Conservation (phyloP, 257 asterid species). For the Forsythia viridissima region DNA sequence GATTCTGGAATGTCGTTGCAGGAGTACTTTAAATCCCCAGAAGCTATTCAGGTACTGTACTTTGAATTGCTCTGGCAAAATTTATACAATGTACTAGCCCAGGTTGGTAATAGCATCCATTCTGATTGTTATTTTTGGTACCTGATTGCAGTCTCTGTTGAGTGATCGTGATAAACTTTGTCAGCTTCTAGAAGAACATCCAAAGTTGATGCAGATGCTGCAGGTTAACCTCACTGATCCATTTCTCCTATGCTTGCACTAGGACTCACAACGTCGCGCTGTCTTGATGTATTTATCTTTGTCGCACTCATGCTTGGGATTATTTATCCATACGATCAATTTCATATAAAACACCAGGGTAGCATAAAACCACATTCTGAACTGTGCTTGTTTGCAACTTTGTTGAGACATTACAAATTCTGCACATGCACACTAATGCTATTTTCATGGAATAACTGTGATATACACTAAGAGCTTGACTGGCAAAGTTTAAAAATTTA, state of each 20-base stretch:
- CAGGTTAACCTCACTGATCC: constrained; percentile 41
- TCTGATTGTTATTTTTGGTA: constrained; percentile 8
- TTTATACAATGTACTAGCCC: background rate
- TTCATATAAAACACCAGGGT: no score
- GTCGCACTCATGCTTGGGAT: no score
- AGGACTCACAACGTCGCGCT: no score
- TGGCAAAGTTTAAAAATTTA: background rate
- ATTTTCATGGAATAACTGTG: no score
- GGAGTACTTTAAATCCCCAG: constrained; percentile 69
- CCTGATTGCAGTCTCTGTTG: constrained; percentile 62
- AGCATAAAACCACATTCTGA: no score
- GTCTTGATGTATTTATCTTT: no score
- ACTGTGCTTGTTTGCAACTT: no score
- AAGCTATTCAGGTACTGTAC: constrained; percentile 70
- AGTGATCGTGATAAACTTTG: constrained; percentile 94
- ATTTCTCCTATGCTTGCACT: no score
- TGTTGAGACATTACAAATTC: no score
- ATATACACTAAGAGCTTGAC: background rate
- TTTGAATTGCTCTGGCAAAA: background rate
- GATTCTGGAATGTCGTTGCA: constrained; percentile 72
- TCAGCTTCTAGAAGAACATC: constrained; percentile 91
- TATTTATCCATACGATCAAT: no score
- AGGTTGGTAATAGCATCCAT: background rate
- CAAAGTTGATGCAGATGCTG: constrained; percentile 97
- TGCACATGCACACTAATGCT: no score